Percentiles rank a stretch among this genome's conserved stretches.
phyloP scores from a whole-genome alignment of 164 flowering plant species.

The Umbilicus rupestris region DNA sequence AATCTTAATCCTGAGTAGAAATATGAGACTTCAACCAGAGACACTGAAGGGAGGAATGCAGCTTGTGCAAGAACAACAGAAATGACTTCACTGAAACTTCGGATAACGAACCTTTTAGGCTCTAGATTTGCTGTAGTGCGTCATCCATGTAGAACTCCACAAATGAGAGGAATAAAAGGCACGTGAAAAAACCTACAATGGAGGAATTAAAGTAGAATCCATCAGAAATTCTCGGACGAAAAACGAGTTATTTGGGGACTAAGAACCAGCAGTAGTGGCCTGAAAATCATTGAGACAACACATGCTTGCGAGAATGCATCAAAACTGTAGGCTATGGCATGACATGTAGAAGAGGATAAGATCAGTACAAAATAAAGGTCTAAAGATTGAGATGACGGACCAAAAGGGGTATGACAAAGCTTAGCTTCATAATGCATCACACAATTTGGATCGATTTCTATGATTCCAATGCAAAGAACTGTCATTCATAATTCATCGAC shows the following conservation, averaged over 20 bases:
- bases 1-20: neutral
- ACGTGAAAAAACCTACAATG: neutral
- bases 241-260: neutral
- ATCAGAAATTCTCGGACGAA: neutral
- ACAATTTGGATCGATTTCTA: neutral
- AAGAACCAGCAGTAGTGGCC: neutral
- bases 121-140: no score
- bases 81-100: neutral
- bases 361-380: neutral
- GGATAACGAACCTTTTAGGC: no score
- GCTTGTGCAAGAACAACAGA: neutral
- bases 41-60: neutral
- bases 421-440: neutral
- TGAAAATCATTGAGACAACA: neutral
- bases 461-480: neutral
- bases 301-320: neutral
- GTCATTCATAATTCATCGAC: neutral
- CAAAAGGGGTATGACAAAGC: neutral
- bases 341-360: slow-evolving; percentile 1
- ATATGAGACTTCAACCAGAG: no score
- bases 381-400: slow-evolving; percentile 1
- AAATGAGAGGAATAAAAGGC: neutral
- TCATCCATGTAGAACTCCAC: neutral
- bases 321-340: slow-evolving; percentile 4
- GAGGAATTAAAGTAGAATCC: neutral